These are phyloP conservation scores for Triangularia setosa DNA, from an alignment of 2,329 filamentous ascomycete genomes.

Conservation along the genomic window DNA sequence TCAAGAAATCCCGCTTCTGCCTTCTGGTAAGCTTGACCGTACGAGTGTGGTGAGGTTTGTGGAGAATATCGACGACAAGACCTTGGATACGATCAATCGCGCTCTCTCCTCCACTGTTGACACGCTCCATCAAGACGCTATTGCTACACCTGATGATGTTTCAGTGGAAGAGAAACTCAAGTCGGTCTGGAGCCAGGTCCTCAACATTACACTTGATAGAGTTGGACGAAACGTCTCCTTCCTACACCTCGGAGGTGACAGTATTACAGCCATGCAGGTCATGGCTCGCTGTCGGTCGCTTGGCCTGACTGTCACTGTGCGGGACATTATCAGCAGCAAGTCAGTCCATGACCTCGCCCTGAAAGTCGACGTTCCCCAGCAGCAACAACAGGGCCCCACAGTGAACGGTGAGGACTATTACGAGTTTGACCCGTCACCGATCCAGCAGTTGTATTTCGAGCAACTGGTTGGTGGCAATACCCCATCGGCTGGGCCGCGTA, in stretches of 20 bases:
- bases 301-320: conserved; percentile 31
- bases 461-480: conserved; percentile 16
- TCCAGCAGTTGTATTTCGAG: conserved; percentile 43
- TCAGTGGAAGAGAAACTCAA: conserved; percentile 20
- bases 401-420: conserved; percentile 25
- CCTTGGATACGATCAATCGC: conserved; percentile 34
- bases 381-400: background rate
- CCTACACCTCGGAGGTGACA: conserved; percentile 41
- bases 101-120: conserved; percentile 25
- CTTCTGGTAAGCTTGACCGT: conserved; percentile 32
- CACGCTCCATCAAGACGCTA: conserved; percentile 25
- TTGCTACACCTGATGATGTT: background rate
- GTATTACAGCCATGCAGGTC: conserved; percentile 39
- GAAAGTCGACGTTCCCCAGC: conserved; percentile 1
- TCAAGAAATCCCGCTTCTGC: conserved; percentile 26
- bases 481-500: conserved; percentile 17
- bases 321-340: conserved; percentile 31
- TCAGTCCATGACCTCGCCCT: conserved; percentile 29
- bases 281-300: conserved; percentile 35
- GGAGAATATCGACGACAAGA: conserved; percentile 35
- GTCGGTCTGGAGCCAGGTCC: conserved; percentile 39
- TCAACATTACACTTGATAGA: conserved; percentile 32
- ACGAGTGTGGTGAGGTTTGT: conserved; percentile 39
- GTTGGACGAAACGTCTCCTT: conserved; percentile 34
- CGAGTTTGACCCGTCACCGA: conserved; percentile 40